Percentiles rank a stretch among this genome's conserved stretches.
Evolutionary conservation across 1,139 yeast species (phyloP).

Genomic region (Pneumocystis murina): DNA sequence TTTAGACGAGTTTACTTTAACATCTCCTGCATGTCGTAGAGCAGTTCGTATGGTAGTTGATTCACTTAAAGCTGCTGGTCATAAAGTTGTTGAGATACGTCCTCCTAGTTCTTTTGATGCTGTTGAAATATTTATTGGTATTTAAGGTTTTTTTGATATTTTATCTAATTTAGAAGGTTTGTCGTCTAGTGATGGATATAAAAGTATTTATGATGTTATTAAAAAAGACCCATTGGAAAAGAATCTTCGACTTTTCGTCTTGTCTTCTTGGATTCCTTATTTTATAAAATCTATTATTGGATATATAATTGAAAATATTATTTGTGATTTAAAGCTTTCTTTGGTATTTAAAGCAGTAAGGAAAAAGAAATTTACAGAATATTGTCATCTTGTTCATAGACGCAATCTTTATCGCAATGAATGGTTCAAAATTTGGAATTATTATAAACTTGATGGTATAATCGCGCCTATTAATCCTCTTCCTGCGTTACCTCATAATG

Average conservation of each 20-base stretch:
- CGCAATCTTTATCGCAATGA: slow-evolving; percentile 19
- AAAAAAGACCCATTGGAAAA: slow-evolving; percentile 36
- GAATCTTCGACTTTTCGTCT: slow-evolving; percentile 25
- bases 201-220: slow-evolving; percentile 46
- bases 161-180: slow-evolving; percentile 8
- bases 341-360: slow-evolving; percentile 21
- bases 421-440: slow-evolving; percentile 26
- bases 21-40: slow-evolving; percentile 51
- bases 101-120: slow-evolving; percentile 25
- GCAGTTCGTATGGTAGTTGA: slow-evolving; percentile 31
- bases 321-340: slow-evolving; percentile 28
- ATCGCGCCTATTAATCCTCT: slow-evolving; percentile 11
- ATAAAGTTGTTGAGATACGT: slow-evolving; percentile 32
- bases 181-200: slow-evolving; percentile 33
- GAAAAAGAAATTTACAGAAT: slow-evolving; percentile 28
- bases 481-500: slow-evolving; percentile 11
- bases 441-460: slow-evolving; percentile 12
- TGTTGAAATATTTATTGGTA: slow-evolving; percentile 37
- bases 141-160: background rate
- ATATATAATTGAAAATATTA: slow-evolving; percentile 27
- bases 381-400: slow-evolving; percentile 17
- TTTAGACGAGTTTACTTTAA: background rate
- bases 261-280: slow-evolving; percentile 25
- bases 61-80: slow-evolving; percentile 31
- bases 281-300: slow-evolving; percentile 25